phyloP scores from a whole-genome alignment of 345 rosid genomes.

The Murraya koenigii region DNA sequence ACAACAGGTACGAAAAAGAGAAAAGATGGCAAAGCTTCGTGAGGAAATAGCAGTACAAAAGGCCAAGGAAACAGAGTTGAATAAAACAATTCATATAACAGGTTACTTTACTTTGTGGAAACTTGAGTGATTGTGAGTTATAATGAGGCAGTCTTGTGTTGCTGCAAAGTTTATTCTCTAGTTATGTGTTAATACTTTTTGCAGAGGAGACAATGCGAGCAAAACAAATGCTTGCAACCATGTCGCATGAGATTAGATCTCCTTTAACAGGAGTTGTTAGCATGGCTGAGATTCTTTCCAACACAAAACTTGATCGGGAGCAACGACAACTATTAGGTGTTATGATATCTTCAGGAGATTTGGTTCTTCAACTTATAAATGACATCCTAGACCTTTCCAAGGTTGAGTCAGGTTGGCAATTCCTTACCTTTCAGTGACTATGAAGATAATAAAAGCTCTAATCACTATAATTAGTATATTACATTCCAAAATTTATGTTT shows the following conservation, averaged over 20 bases:
- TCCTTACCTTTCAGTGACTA: neutral
- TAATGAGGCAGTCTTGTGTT: conserved; percentile 2
- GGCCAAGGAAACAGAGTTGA: conserved; percentile 94
- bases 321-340: conserved; percentile 76
- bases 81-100: conserved; percentile 93
- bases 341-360: conserved; percentile 96
- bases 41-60: conserved; percentile 95
- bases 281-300: conserved; percentile 92
- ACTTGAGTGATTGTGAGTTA: neutral
- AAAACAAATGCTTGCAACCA: conserved; percentile 93
- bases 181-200: neutral
- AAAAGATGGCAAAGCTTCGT: conserved; percentile 81
- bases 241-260: conserved; percentile 98
- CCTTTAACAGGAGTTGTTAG: conserved; percentile 93
- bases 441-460: neutral
- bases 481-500: neutral
- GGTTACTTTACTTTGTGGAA: conserved; percentile 36
- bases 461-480: neutral
- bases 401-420: conserved; percentile 78
- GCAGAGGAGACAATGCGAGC: conserved; percentile 99
- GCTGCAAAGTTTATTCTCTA: neutral
- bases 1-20: conserved; percentile 72
- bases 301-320: conserved; percentile 69
- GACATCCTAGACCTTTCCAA: conserved; percentile 98
- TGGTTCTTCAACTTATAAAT: conserved; percentile 90